These are phyloP conservation scores for Rhizopogon salebrosus DNA, from an alignment of 768 basidiomycete species.

Conservation along the genomic window DNA sequence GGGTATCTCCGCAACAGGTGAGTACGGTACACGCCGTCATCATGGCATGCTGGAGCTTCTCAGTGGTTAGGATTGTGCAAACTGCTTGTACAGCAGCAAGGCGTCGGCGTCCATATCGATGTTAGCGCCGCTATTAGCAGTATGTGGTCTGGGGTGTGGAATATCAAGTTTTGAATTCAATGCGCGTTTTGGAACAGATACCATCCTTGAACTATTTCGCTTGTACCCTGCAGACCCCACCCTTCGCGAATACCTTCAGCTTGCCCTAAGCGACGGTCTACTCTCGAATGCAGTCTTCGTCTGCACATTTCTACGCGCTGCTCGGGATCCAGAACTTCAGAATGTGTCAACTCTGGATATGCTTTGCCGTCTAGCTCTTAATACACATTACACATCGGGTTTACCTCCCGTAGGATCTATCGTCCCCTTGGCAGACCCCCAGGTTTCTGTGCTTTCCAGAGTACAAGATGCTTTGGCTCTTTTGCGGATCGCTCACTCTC, in stretches of 20 bases:
- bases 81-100: constrained; percentile 51
- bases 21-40: constrained; percentile 11
- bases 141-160: constrained; percentile 20
- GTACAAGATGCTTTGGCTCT: constrained; percentile 59
- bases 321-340: constrained; percentile 59
- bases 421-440: constrained; percentile 44
- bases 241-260: constrained; percentile 61
- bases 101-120: constrained; percentile 21
- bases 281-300: constrained; percentile 59
- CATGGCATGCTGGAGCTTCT: not conserved
- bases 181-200: constrained; percentile 39
- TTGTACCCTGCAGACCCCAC: constrained; percentile 66
- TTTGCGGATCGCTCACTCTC: constrained; percentile 49
- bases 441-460: constrained; percentile 44
- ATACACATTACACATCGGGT: constrained; percentile 57
- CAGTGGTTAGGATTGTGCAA: constrained; percentile 70
- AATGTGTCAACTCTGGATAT: constrained; percentile 62
- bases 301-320: constrained; percentile 61
- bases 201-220: constrained; percentile 61
- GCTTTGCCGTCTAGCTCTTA: constrained; percentile 61
- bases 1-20: constrained; percentile 61
- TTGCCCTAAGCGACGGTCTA: constrained; percentile 50
- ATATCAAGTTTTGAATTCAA: constrained; percentile 2
- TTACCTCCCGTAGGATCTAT: constrained; percentile 49
- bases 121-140: constrained; percentile 60